Evolutionary conservation across 2,329 filamentous ascomycete genomes (phyloP).

Genomic region (Monascus ruber): DNA sequence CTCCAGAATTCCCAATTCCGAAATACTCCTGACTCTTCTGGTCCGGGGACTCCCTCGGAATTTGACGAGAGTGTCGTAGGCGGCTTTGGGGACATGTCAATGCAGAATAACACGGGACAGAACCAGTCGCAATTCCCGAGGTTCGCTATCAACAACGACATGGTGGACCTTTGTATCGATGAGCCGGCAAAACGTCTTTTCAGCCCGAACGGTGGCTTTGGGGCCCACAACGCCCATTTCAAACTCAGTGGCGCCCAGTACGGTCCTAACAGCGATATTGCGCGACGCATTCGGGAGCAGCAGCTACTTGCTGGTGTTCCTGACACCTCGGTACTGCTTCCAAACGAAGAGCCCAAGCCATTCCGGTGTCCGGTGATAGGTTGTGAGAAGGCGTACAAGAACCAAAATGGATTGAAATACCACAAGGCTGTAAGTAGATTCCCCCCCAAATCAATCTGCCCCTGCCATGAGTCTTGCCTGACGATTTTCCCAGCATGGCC

Average conservation of each 20-base stretch:
- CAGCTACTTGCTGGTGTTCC: conserved; percentile 49
- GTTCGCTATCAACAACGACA: conserved; percentile 38
- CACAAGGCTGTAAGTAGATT: conserved; percentile 50
- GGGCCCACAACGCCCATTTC: conserved; percentile 57
- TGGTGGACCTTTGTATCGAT: conserved; percentile 62
- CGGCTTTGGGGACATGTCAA: conserved; percentile 50
- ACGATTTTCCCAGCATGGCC: conserved; percentile 53
- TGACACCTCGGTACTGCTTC: conserved; percentile 35
- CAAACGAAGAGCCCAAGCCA: conserved; percentile 86
- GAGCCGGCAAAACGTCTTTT: conserved; percentile 91
- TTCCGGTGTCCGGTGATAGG: conserved; percentile 97
- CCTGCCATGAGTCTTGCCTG: conserved; percentile 1
- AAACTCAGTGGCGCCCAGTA: conserved; percentile 67
- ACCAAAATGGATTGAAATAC: conserved; percentile 96
- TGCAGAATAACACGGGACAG: conserved; percentile 38
- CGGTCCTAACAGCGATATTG: conserved; percentile 64
- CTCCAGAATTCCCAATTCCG: conserved; percentile 45
- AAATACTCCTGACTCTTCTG: conserved; percentile 53
- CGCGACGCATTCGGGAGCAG: conserved; percentile 52
- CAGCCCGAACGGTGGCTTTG: conserved; percentile 66
- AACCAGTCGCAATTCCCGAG: conserved; percentile 29
- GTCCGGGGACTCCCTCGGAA: conserved; percentile 59
- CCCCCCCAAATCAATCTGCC: conserved; percentile 14
- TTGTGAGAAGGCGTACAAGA: conserved; percentile 99
- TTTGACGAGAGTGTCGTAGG: conserved; percentile 63